Base-by-base conservation (phyloP, 1,284 basidiomycete species). In the Ustilago tritici region DNA sequence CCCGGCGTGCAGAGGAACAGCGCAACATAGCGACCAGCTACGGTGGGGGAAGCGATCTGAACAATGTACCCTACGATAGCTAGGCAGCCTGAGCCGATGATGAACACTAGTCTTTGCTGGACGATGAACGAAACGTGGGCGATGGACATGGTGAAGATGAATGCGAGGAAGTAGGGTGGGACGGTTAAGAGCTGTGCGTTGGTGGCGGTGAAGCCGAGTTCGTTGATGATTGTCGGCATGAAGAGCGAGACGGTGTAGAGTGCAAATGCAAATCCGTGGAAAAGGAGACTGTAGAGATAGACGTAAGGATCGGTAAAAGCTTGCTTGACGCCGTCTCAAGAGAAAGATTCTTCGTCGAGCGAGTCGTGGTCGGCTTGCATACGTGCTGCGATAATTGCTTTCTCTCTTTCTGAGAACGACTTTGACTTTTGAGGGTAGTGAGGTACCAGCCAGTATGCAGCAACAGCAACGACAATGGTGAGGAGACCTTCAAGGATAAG, bases 11-110 rank as follows among this genome's bases (percentile, higher is more conserved):
- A 88, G 47, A 92, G 87, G 84, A 90, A 90, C 2, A 91, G 88
- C 11, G 91, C 90, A 9, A 89, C 88, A 76, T 92, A 92, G 73
- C 90, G 89, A 1, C 88, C 88, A 1, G 89, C 90, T 31, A 90
- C 89, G 87, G 72, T 90, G 35, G 87, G 87, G 0, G 89, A 89
- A 14, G 89, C 84, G 38, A 92, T 86, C 41, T 92, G 86, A 49
- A 92, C 87, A 65, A 92, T 89, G 76, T 92, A 92, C 88, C 90
- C 92, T 11, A 91, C 82, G 64, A 91, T 90, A 12, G 89, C 89
- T 28, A 92, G 82, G 3, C 86, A 70, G 6, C 89, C 90, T 15
- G 89, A 83, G 4, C 85, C 87, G 61, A 91, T 89, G 81, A 92
- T 92, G 82, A 91, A 90, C 1, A 71, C 87, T 84, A 43, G 85